Base-by-base conservation (phyloP, 2,329 filamentous ascomycete genomes). In the Monilinia fructigena region DNA sequence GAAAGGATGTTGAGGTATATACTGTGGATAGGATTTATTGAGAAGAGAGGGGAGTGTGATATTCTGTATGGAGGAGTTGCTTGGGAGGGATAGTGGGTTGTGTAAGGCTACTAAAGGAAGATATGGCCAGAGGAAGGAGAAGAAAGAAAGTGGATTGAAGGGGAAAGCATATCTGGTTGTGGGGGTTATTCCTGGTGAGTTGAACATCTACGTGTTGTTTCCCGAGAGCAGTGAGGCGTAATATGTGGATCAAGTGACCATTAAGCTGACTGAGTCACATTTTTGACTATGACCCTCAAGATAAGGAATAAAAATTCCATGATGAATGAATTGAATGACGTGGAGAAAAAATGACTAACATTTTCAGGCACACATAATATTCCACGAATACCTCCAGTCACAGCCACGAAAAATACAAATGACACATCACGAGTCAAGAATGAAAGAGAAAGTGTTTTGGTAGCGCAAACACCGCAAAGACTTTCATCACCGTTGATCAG, bases 101-200 rank as follows among this genome's bases (percentile, higher is more conserved):
- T 35, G 45, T 23, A 38, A 12, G 56, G 16, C 20, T 50, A 60
- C 28, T 10, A 50, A 45, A 28, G 56, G 56, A 26, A 60, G 20
- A 14, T 60, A 60, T 60, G 18, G 56, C 1, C 20, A 31, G 26
- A 11, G 10, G 10, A 47, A 4, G 8, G 3, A 1, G 4, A 12
- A 31, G 11, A n/a, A 12, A 16, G 20, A 26, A 7, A 11, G 20
- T 8, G 45, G 28, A 7, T 50, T 60, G 28, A 60, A 28, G 4
- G 56, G 56, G 12, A 60, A 50, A n/a, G 56, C 56, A 28, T 60
- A 60, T 48, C 38, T 60, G 56, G 45, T 60, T 60, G 56, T 35
- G 20, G 56, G 56, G 12, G 45, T 60, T 50, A 60, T 60, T 60
- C 56, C 56, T 60, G 56, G 56, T 60, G 56, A 60, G 56, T 14